Conservation (phyloP, 2,329 filamentous ascomycete species). For the Monosporascus sp. region DNA sequence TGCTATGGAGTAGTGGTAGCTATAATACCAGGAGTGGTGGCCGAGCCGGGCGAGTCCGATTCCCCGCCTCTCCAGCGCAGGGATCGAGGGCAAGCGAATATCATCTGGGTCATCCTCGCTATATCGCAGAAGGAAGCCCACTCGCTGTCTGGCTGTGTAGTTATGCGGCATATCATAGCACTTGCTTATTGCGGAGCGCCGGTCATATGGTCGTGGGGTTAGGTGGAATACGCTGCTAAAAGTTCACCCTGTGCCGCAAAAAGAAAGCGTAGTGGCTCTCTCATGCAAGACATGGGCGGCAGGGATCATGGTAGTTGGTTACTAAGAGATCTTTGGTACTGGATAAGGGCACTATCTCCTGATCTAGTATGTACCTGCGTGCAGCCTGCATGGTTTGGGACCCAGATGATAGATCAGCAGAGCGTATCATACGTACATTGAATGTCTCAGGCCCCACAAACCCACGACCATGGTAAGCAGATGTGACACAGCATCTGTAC, state of each 20-base stretch:
- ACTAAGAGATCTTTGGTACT: background rate
- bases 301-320: background rate
- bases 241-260: background rate
- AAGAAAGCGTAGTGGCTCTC: background rate
- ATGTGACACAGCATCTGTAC: background rate
- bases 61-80: background rate
- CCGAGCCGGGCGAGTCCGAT: background rate
- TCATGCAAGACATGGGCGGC: background rate
- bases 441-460: background rate
- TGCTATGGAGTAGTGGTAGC: background rate
- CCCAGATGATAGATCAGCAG: background rate
- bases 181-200: background rate
- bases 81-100: background rate
- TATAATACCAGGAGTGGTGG: background rate
- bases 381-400: background rate
- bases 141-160: too few species aligned
- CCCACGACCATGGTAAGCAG: background rate
- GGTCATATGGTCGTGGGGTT: background rate
- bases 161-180: background rate
- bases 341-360: background rate
- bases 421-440: background rate
- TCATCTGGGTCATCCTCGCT: too few species aligned
- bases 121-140: too few species aligned
- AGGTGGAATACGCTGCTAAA: background rate
- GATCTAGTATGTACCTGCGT: background rate